Evolutionary conservation across 2,329 filamentous ascomycete species (phyloP).

Genomic region (Alternaria sp.): DNA sequence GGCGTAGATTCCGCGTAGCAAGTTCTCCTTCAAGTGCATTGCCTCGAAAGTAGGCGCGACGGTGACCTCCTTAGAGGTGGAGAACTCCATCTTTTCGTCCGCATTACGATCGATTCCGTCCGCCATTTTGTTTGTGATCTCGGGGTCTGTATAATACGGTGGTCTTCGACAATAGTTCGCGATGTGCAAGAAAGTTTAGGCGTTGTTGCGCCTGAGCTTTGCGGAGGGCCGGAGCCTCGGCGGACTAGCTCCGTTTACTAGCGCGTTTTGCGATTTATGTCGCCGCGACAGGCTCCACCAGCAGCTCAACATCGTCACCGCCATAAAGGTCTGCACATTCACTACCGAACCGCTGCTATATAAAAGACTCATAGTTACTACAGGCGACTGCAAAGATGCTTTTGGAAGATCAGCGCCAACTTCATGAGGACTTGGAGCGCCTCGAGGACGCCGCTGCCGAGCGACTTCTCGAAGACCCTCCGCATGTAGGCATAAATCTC

Average conservation of each 20-base stretch:
- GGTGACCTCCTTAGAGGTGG: constrained; percentile 96
- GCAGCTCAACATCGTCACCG: constrained; percentile 24
- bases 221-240: constrained; percentile 29
- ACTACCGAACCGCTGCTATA: constrained; percentile 21
- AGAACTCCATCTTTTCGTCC: constrained; percentile 97
- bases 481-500: constrained; percentile 68
- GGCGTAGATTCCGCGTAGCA: constrained; percentile 95
- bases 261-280: constrained; percentile 30
- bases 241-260: constrained; percentile 22
- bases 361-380: constrained; percentile 27
- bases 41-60: constrained; percentile 77
- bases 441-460: constrained; percentile 94
- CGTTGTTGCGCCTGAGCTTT: constrained; percentile 23
- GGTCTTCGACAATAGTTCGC: constrained; percentile 16
- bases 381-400: constrained; percentile 65
- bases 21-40: constrained; percentile 97
- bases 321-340: constrained; percentile 36
- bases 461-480: constrained; percentile 85
- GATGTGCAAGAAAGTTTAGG: constrained; percentile 38
- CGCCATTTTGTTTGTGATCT: constrained; percentile 71
- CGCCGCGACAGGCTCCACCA: constrained; percentile 25
- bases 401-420: constrained; percentile 89
- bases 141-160: not conserved
- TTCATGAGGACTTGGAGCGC: constrained; percentile 96
- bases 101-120: constrained; percentile 91